Percentiles rank a stretch among this genome's conserved stretches.
Evolutionary conservation across 2,329 filamentous ascomycete genomes (phyloP).

Genomic region (Boeremia lycopersici): DNA sequence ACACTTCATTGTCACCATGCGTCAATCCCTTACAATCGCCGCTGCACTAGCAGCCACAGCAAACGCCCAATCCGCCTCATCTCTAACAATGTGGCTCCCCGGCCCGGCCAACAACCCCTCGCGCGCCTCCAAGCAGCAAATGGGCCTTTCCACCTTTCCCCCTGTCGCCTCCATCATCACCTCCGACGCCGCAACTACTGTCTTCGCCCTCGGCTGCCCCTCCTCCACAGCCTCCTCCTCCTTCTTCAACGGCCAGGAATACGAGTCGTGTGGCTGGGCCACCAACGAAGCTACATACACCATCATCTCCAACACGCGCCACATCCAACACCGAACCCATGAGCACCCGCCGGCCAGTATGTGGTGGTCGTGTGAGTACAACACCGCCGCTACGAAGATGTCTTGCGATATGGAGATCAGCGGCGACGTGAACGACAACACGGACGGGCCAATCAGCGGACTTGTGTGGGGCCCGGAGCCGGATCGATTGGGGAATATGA

Average conservation of each 20-base stretch:
- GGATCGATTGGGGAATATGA: neutral
- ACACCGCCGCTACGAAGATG: neutral
- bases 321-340: neutral
- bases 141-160: neutral
- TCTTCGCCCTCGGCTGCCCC: slow-evolving; percentile 11
- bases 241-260: neutral
- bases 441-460: neutral
- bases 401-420: slow-evolving; percentile 1
- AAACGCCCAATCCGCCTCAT: neutral
- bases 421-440: slow-evolving; percentile 6
- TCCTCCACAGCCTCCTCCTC: neutral
- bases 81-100: slow-evolving; percentile 6
- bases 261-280: slow-evolving; percentile 1
- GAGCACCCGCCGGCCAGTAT: neutral
- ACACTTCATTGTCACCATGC: neutral
- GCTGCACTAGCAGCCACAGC: neutral
- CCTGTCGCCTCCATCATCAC: slow-evolving; percentile 11
- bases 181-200: slow-evolving; percentile 5
- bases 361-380: slow-evolving; percentile 10
- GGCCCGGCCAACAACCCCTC: slow-evolving; percentile 2
- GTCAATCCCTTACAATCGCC: neutral
- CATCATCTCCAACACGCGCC: neutral
- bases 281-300: neutral
- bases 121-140: neutral
- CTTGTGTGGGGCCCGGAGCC: neutral